Conservation (phyloP, 2,329 filamentous ascomycete genomes). For the Colletotrichum chlorophyti region DNA sequence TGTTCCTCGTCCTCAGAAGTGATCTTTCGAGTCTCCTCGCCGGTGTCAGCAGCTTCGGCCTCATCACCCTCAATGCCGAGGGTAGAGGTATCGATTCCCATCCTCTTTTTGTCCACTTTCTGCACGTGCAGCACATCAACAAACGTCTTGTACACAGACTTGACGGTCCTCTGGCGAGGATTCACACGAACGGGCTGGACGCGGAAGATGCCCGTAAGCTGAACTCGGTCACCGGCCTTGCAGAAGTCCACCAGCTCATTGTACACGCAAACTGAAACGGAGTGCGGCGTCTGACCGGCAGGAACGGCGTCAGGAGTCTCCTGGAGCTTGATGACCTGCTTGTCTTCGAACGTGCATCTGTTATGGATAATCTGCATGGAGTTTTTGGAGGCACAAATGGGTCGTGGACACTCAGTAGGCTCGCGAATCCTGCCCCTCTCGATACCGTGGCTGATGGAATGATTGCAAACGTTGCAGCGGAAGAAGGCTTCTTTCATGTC, state of each 20-base stretch:
- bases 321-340: slow-evolving; percentile 98
- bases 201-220: slow-evolving; percentile 96
- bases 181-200: slow-evolving; percentile 94
- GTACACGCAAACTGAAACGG: slow-evolving; percentile 94
- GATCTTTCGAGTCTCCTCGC: slow-evolving; percentile 85
- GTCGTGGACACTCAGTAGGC: slow-evolving; percentile 86
- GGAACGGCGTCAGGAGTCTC: slow-evolving; percentile 96
- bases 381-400: slow-evolving; percentile 83
- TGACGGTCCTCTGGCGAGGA: slow-evolving; percentile 88
- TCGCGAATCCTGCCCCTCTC: slow-evolving; percentile 97
- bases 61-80: slow-evolving; percentile 81
- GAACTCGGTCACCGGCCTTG: slow-evolving; percentile 95
- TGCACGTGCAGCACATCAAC: slow-evolving; percentile 95
- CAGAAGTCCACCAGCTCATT: slow-evolving; percentile 97
- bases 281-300: slow-evolving; percentile 95
- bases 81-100: slow-evolving; percentile 90
- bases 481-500: slow-evolving; percentile 99
- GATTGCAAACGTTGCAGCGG: slow-evolving; percentile 90
- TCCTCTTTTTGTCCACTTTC: slow-evolving; percentile 93
- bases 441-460: slow-evolving; percentile 88
- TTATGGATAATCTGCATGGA: slow-evolving; percentile 99
- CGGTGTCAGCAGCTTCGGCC: slow-evolving; percentile 66
- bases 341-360: slow-evolving; percentile 91
- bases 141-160: slow-evolving; percentile 97
- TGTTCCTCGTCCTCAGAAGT: slow-evolving; percentile 86